Base-by-base conservation (phyloP, 2,329 filamentous ascomycete species). In the Trichoderma sp. region DNA sequence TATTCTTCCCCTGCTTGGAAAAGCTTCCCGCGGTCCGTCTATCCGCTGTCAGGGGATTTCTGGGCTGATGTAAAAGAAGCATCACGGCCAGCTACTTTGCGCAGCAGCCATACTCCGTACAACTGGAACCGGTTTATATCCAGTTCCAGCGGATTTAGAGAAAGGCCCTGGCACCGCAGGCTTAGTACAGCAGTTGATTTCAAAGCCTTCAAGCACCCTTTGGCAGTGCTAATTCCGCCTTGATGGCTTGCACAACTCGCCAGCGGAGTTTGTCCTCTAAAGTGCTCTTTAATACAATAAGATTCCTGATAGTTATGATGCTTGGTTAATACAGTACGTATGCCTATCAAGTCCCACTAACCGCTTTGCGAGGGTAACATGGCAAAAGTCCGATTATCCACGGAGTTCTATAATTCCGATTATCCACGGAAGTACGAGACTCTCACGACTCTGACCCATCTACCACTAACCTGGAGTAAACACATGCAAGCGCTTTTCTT, bases 21-120 rank as follows among this genome's bases (percentile, higher is more conserved):
- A 28, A 55, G 52, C 52, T 58, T 66, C 16, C 63, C 63, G 28
- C 63, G 63, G 63, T 66, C 52, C 63, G 63, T 39, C 26, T 56
- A 24, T 66, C 63, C 63, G 63, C 24, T 26, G 26, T 24, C 63
- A 66, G 51, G 52, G 51, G 26, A 55, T 34, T 18, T 65, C 52
- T 37, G n/a, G n/a, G 51, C 61, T 34, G 52, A 49, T 66, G 18
- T 18, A 30, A 28, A 26, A 56, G n/a, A 18, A 34, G 14, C 7
- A 2, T 32, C 21, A 10, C 21, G 28, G 60, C 49, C 49, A 24
- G 1, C 4, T 7, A 1, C 10, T 30, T 24, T 11, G 21, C 14
- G 8, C 21, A 49, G n/a, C 11, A 21, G n/a, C 13, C 46, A 21
- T 49, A 49, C 46, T 49, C 46, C 46, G n/a, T 13, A 49, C 3